A percentile compares a stretch with the other conserved stretches of the same genome.
Conservation (phyloP, 306 rosid genomes). For the Pyrus bretschneideri region DNA sequence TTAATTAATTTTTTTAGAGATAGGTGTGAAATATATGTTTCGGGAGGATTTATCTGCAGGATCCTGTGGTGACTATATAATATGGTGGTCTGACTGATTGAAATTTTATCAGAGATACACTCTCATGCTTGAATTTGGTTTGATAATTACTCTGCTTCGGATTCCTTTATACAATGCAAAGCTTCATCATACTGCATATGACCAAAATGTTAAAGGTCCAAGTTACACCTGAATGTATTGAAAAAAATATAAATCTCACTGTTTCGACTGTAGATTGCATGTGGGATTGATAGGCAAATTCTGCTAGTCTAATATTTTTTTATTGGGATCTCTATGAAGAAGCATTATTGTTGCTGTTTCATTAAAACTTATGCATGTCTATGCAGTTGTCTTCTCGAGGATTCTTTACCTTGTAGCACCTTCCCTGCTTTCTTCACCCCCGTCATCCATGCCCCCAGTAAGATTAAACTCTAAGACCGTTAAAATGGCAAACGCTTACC, state of each 20-base stretch:
- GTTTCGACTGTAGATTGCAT: neutral
- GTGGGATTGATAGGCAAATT: neutral
- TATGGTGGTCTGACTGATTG: neutral
- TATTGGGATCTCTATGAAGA: neutral
- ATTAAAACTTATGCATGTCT: slow-evolving; percentile 14
- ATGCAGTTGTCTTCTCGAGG: slow-evolving; percentile 68
- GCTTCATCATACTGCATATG: neutral
- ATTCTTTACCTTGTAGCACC: slow-evolving; percentile 54
- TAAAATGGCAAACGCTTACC: slow-evolving; percentile 66
- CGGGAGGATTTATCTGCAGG: neutral
- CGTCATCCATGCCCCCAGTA: slow-evolving; percentile 25
- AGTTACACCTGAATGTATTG: neutral
- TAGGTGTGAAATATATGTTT: neutral
- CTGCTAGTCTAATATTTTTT: neutral
- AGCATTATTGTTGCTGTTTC: neutral
- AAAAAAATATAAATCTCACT: neutral
- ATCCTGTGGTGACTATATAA: neutral
- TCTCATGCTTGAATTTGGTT: neutral
- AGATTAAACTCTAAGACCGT: slow-evolving; percentile 45
- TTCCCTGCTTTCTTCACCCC: slow-evolving; percentile 44
- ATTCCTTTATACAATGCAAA: neutral
- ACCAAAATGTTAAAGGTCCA: neutral
- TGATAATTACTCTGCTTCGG: neutral
- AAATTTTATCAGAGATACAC: no score
- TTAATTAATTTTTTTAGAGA: neutral